Evolutionary conservation across 306 rosid species (phyloP).

Genomic region (Canavalia gladiata): DNA sequence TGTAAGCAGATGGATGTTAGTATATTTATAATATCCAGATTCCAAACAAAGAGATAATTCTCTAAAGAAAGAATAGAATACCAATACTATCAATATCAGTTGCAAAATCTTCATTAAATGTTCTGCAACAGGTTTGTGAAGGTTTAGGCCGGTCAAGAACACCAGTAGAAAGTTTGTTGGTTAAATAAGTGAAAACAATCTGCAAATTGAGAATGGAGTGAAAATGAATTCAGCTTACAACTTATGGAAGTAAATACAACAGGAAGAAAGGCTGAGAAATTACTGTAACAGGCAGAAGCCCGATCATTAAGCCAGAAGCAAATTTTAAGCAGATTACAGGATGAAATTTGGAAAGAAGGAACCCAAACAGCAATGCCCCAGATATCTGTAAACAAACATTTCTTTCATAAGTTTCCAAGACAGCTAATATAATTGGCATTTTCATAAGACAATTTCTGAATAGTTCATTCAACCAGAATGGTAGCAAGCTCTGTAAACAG

Average conservation of each 20-base stretch:
- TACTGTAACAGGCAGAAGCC: constrained; percentile 85
- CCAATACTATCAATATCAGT: constrained; percentile 62
- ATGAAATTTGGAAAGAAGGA: constrained; percentile 85
- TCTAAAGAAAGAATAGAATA: constrained; percentile 44
- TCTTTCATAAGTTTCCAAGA: constrained; percentile 34
- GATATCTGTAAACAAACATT: constrained; percentile 67
- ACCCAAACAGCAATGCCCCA: constrained; percentile 86
- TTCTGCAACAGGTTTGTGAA: constrained; percentile 68
- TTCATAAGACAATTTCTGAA: constrained; percentile 20
- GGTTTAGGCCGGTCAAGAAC: constrained; percentile 92
- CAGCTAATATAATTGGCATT: constrained; percentile 17
- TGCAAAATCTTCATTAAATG: constrained; percentile 57
- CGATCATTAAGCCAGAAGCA: constrained; percentile 77
- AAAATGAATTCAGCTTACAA: constrained; percentile 43
- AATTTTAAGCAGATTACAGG: constrained; percentile 90
- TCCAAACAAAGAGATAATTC: background rate
- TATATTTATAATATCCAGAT: constrained; percentile 21
- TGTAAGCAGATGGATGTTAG: constrained; percentile 48
- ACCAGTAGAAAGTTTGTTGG: constrained; percentile 92
- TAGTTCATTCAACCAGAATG: constrained; percentile 26
- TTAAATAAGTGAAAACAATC: constrained; percentile 76
- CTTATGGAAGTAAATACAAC: constrained; percentile 39
- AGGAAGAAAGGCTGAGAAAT: constrained; percentile 50
- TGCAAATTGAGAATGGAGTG: constrained; percentile 48
- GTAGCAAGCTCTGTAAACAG: constrained; percentile 25